These are phyloP conservation scores for Herpotrichia juniperi DNA, from an alignment of 2,329 filamentous ascomycete species.

Conservation along the genomic window DNA sequence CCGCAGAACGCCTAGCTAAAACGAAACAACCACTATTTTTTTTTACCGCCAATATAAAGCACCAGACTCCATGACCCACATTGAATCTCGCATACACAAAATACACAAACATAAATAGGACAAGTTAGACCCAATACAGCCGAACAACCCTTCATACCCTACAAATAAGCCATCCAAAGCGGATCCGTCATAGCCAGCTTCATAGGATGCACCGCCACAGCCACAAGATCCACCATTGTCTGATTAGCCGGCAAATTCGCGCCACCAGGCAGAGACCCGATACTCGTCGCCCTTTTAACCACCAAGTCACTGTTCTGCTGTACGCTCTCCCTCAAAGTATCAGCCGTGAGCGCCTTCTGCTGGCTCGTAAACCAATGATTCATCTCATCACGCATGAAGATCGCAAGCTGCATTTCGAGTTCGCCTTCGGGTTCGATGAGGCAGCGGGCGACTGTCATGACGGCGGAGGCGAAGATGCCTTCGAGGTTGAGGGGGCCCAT, in stretches of 20 bases:
- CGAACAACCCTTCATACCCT: background rate
- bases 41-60: too few relatives aligned
- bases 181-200: conserved; percentile 88
- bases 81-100: too few relatives aligned
- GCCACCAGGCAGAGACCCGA: conserved; percentile 78
- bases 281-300: conserved; percentile 84
- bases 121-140: too few relatives aligned
- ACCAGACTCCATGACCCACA: too few relatives aligned
- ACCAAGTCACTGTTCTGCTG: conserved; percentile 88
- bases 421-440: conserved; percentile 82
- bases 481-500: conserved; percentile 97
- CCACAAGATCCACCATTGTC: conserved; percentile 92
- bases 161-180: conserved; percentile 97
- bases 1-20: too few relatives aligned
- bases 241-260: conserved; percentile 88
- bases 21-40: too few relatives aligned
- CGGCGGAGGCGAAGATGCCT: conserved; percentile 90
- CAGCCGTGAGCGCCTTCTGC: conserved; percentile 69
- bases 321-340: conserved; percentile 77
- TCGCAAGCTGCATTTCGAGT: conserved; percentile 90
- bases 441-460: conserved; percentile 96
- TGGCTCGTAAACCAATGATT: conserved; percentile 92
- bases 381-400: conserved; percentile 98
- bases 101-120: too few relatives aligned
- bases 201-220: conserved; percentile 90